Evolutionary conservation across 805 yeast genomes (phyloP).

Genomic region (Yamadazyma paraphyllophila): DNA sequence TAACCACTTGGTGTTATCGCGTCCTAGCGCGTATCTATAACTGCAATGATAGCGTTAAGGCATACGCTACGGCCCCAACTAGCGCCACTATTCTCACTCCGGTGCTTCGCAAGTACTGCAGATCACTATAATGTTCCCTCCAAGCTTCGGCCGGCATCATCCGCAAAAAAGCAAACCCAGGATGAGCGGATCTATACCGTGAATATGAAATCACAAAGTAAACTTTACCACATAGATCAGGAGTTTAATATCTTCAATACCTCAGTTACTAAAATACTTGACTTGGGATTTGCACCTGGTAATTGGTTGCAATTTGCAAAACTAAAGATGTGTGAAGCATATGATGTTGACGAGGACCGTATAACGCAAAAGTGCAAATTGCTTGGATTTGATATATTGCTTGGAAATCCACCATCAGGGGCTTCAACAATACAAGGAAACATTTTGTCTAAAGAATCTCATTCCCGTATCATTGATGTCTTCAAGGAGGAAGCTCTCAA

Average conservation of each 20-base stretch:
- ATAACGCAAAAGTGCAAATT: slow-evolving; percentile 32
- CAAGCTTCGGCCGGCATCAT: not conserved
- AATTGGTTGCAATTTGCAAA: slow-evolving; percentile 37
- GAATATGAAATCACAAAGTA: slow-evolving; percentile 24
- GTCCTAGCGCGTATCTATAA: not conserved
- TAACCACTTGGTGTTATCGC: not conserved
- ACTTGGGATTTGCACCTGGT: slow-evolving; percentile 43
- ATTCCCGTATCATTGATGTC: slow-evolving; percentile 21
- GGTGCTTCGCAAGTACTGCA: slow-evolving; percentile 2
- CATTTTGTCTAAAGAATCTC: slow-evolving; percentile 55
- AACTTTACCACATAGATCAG: slow-evolving; percentile 27
- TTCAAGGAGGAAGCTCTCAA: slow-evolving; percentile 27
- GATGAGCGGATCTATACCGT: slow-evolving; percentile 24
- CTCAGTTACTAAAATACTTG: slow-evolving; percentile 31
- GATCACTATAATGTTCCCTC: not conserved
- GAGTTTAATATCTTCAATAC: slow-evolving; percentile 26
- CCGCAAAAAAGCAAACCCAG: slow-evolving; percentile 16
- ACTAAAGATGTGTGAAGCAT: slow-evolving; percentile 25
- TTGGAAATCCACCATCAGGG: slow-evolving; percentile 77
- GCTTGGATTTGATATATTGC: slow-evolving; percentile 57
- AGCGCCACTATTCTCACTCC: not conserved
- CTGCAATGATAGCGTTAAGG: not conserved
- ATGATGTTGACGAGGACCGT: slow-evolving; percentile 22
- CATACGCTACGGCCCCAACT: not conserved
- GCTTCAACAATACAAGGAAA: slow-evolving; percentile 84